phyloP scores from a whole-genome alignment of 257 asterid genomes.

The Lithospermum erythrorhizon region DNA sequence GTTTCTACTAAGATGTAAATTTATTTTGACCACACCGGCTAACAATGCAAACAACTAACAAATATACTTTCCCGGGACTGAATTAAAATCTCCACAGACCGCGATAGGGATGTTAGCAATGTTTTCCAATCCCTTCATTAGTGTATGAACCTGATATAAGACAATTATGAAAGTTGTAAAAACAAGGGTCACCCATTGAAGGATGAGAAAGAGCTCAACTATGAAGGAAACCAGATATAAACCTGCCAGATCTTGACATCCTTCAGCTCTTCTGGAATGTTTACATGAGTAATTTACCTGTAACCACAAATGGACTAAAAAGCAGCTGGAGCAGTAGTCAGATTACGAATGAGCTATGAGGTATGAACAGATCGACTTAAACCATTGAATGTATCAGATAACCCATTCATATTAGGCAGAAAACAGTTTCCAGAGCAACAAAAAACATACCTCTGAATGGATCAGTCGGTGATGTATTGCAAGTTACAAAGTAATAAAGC shows the following conservation, averaged over 20 bases:
- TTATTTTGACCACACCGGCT: background rate
- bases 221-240: slow-evolving; percentile 1
- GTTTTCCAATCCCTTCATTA: slow-evolving; percentile 91
- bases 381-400: background rate
- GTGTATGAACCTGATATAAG: slow-evolving; percentile 65
- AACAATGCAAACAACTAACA: slow-evolving; percentile 5
- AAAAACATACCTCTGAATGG: background rate
- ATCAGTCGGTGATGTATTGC: background rate
- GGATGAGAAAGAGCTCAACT: slow-evolving; percentile 5
- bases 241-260: slow-evolving; percentile 99
- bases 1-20: slow-evolving; percentile 6
- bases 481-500: background rate
- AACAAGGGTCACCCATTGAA: too few species aligned
- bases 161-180: slow-evolving; percentile 10
- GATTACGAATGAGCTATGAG: too few species aligned
- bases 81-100: slow-evolving; percentile 93
- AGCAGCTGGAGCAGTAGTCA: too few species aligned
- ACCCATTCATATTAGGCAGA: background rate
- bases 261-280: slow-evolving; percentile 73
- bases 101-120: slow-evolving; percentile 93
- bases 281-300: slow-evolving; percentile 97
- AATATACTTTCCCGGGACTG: slow-evolving; percentile 83
- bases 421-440: background rate
- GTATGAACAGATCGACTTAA: background rate
- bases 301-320: slow-evolving; percentile 11